Percentiles rank a stretch among this genome's conserved stretches.
Evolutionary conservation across 2,329 filamentous ascomycete genomes (phyloP).

Genomic region (Zymoseptoria brevis): DNA sequence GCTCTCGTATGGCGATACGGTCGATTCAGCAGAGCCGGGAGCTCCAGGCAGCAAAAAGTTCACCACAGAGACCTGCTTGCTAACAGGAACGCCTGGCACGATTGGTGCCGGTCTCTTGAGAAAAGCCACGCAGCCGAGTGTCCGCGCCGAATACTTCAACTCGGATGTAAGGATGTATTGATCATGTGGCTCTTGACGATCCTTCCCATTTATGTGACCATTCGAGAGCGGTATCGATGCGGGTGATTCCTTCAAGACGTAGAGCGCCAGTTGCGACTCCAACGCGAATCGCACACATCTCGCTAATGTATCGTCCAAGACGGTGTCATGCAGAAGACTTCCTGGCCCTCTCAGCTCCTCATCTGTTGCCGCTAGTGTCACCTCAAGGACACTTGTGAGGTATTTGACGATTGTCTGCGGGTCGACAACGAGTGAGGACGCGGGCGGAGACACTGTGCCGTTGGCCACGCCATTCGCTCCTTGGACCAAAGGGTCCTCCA

Average conservation of each 20-base stretch:
- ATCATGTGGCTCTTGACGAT: constrained; percentile 40
- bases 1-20: constrained; percentile 80
- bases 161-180: constrained; percentile 75
- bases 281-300: constrained; percentile 83
- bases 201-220: constrained; percentile 31
- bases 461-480: constrained; percentile 30
- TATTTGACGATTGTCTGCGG: constrained; percentile 43
- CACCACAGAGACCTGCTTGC: constrained; percentile 83
- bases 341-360: constrained; percentile 72
- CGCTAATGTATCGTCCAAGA: constrained; percentile 70
- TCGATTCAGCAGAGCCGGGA: constrained; percentile 46
- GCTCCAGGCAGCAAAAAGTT: constrained; percentile 79
- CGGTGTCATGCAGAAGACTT: constrained; percentile 69
- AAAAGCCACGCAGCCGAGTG: constrained; percentile 76
- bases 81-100: constrained; percentile 72
- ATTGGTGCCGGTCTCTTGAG: constrained; percentile 85
- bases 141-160: constrained; percentile 70
- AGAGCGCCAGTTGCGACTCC: constrained; percentile 79
- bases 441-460: constrained; percentile 21
- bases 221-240: constrained; percentile 45
- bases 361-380: constrained; percentile 47
- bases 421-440: constrained; percentile 31
- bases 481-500: constrained; percentile 32
- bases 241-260: constrained; percentile 73
- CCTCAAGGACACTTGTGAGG: constrained; percentile 40